Base-by-base conservation (phyloP, 768 basidiomycete genomes). In the Suillus brevipes region DNA sequence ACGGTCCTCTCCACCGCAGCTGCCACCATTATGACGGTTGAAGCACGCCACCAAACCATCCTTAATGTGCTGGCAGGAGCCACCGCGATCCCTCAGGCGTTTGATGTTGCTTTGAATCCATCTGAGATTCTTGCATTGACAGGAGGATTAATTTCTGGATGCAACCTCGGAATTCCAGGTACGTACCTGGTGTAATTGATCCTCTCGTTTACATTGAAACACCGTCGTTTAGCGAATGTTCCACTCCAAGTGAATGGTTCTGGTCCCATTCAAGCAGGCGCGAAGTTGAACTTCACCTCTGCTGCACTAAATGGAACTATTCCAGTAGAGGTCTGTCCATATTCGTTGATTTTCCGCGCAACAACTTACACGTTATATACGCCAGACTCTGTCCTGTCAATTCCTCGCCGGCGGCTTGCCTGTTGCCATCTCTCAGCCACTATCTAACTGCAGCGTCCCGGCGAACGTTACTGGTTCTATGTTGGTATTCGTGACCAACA, bases 11-110 rank as follows among this genome's bases (percentile, higher is more conserved):
- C 91, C 59, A 81, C 83, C 61, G 81, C 85, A n/a, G 91, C 90
- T 47, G 89, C 82, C 9, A 86, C 87, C 31, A 94, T 94, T 72
- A 70, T 91, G 75, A 89, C 91, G 36, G 82, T 92, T 56, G 93
- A 95, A 72, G 89, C 91, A n/a, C 88, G 93, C 56, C 93, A 95
- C 70, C 87, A 90, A 73, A 88, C 89, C 1, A 76, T 94, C 50
- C 82, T 93, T 60, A 94, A 94, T 79, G 70, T 92, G 66, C 69
- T 95, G 61, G 83, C 83, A 52, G 82, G 83, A 18, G 77, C 75
- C 65, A 82, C 81, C 4, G 80, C 87, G 20, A 85, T 91, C 63
- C 88, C 92, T 6, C 74, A 83, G 52, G 80, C 89, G 1, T 94
- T 93, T 72, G 93, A 95, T 73, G 78, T 94, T 31, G 80, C 87